These are phyloP conservation scores for Trichomonas gallinae DNA, from an alignment of 208 protist genomes.

Conservation along the genomic window DNA sequence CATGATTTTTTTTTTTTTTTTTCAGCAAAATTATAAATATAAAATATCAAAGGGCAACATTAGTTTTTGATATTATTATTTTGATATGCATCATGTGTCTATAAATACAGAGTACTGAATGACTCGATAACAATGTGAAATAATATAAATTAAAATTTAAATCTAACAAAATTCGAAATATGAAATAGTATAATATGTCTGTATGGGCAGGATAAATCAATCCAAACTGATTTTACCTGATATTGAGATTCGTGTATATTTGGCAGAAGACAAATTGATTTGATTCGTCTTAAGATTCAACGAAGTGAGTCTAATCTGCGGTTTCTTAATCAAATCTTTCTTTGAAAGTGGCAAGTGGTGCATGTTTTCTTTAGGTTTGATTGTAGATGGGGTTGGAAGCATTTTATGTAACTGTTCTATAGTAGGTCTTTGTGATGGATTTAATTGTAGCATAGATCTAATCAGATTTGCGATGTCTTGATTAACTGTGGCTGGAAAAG, in stretches of 20 bases:
- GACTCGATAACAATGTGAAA: too few relatives aligned
- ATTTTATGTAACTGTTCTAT: not conserved
- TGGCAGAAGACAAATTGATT: not conserved
- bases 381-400: not conserved
- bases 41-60: too few relatives aligned
- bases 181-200: too few relatives aligned
- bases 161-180: too few relatives aligned
- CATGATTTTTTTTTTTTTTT: too few relatives aligned
- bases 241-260: not conserved
- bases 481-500: not conserved
- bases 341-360: not conserved
- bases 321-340: not conserved
- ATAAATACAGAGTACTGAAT: too few relatives aligned
- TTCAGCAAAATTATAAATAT: too few relatives aligned
- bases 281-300: not conserved
- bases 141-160: too few relatives aligned
- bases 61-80: too few relatives aligned
- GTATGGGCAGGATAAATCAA: not conserved
- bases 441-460: not conserved
- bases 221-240: not conserved
- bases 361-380: not conserved
- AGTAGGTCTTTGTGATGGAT: not conserved
- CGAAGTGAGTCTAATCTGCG: not conserved
- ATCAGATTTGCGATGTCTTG: not conserved
- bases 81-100: too few relatives aligned